Conservation (phyloP, 805 yeast species). For the Saturnispora dispora region DNA sequence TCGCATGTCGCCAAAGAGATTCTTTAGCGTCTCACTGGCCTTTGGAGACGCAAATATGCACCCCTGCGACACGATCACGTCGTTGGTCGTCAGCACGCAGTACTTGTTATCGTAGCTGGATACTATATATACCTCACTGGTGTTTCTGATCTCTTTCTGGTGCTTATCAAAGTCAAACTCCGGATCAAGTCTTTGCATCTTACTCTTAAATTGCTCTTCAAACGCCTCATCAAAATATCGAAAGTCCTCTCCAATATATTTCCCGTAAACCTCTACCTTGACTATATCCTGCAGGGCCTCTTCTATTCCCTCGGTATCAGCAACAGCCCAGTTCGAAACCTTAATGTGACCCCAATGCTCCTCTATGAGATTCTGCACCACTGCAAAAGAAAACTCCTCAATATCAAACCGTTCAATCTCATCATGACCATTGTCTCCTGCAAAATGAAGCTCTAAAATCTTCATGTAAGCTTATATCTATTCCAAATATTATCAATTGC, state of each 20-base stretch:
- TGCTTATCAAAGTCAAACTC: background rate
- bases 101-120: background rate
- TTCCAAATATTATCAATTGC: background rate
- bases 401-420: background rate
- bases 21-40: background rate
- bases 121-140: constrained; percentile 1
- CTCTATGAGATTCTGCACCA: background rate
- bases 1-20: background rate
- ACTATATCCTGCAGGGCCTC: background rate
- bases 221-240: background rate
- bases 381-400: background rate
- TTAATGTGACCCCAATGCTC: background rate
- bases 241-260: background rate
- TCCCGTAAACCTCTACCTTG: background rate
- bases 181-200: background rate
- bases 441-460: constrained; percentile 1
- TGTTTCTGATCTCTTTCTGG: background rate
- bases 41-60: background rate
- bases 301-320: background rate
- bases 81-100: constrained; percentile 1
- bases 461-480: background rate
- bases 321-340: background rate
- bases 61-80: background rate
- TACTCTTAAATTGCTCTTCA: background rate
- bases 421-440: background rate